Conservation (phyloP, 192 early-diverging fungal species). For the Linnemannia elongata region DNA sequence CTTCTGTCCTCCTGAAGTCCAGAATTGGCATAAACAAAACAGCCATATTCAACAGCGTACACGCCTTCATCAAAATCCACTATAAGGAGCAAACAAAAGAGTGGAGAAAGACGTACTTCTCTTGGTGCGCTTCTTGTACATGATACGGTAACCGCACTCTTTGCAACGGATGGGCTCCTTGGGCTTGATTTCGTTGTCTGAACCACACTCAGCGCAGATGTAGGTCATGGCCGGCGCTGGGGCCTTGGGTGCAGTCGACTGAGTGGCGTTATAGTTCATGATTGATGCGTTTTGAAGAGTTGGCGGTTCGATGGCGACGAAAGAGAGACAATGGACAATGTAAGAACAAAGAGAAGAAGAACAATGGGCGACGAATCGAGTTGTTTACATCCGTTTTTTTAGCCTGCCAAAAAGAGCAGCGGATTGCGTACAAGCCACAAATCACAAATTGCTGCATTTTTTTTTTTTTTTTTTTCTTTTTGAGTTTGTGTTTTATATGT, state of each 20-base stretch:
- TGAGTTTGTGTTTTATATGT: too few species aligned
- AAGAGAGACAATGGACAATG: background rate
- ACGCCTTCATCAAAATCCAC: background rate
- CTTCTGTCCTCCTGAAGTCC: background rate
- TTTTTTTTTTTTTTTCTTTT: conserved; percentile 13
- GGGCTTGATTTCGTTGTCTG: conserved; percentile 92
- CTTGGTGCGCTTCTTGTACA: conserved; percentile 98
- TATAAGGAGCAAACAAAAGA: background rate
- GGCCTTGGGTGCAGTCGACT: conserved; percentile 42
- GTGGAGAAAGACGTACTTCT: conserved; percentile 71
- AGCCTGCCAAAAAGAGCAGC: background rate
- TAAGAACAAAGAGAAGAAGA: background rate
- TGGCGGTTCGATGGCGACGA: background rate
- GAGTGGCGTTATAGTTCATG: conserved; percentile 52
- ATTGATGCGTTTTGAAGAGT: background rate
- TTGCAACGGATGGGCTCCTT: conserved; percentile 96
- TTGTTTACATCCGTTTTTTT: background rate
- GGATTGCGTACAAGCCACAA: conserved; percentile 2
- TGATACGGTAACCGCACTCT: conserved; percentile 95
- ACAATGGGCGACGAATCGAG: background rate
- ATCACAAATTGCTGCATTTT: background rate
- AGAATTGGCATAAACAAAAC: background rate
- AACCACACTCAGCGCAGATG: conserved; percentile 79
- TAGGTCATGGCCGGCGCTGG: conserved; percentile 42
- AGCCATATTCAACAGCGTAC: background rate